These are phyloP conservation scores for Stevia rebaudiana DNA, from an alignment of 140 eudicot genomes.

Conservation along the genomic window DNA sequence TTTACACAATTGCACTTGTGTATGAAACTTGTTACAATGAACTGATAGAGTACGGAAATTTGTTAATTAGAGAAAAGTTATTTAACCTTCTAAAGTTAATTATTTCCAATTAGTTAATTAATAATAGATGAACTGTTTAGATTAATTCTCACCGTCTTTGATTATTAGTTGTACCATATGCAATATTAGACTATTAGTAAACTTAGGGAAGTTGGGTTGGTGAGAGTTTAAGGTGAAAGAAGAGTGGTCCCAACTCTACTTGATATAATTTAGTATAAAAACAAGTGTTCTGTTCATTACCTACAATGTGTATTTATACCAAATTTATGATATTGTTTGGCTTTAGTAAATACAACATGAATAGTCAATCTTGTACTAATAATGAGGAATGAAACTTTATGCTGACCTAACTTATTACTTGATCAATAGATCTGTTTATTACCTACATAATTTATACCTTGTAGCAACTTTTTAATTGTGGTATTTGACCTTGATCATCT, in stretches of 20 bases:
- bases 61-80: too few species aligned
- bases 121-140: too few species aligned
- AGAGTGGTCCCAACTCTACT: neutral
- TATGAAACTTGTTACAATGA: too few species aligned
- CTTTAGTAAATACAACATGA: neutral
- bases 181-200: neutral
- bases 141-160: too few species aligned
- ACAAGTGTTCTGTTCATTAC: neutral
- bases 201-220: neutral
- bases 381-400: neutral
- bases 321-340: conserved; percentile 9
- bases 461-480: neutral
- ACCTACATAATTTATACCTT: conserved; percentile 6
- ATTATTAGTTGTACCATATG: neutral
- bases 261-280: neutral
- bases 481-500: neutral
- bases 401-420: neutral
- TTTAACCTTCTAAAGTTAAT: too few species aligned
- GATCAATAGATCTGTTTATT: neutral
- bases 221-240: neutral
- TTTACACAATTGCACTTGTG: too few species aligned
- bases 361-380: neutral
- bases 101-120: too few species aligned
- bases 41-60: too few species aligned
- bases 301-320: conserved; percentile 11